Evolutionary conservation across 169 alveolate species (phyloP).

Genomic region (Eimeria necatrix): DNA sequence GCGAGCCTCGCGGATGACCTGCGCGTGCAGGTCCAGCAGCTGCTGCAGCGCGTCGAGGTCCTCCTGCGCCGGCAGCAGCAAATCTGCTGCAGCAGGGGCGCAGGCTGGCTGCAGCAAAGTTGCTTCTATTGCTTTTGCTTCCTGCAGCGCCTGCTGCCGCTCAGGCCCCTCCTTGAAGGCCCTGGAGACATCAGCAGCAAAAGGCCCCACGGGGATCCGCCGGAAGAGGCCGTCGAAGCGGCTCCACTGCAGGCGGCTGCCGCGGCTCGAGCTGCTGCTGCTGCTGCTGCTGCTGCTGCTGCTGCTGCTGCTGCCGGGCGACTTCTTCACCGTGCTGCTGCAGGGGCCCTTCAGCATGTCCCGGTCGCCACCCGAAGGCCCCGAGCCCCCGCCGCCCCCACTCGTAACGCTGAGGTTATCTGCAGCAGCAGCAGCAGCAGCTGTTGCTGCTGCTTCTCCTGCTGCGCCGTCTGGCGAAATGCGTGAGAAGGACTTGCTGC

Average conservation of each 20-base stretch:
- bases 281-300: slow-evolving; percentile 65
- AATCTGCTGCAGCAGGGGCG: slow-evolving; percentile 35
- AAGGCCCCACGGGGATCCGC: slow-evolving; percentile 80
- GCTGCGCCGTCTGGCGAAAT: background rate
- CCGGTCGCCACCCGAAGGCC: background rate
- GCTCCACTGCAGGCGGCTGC: slow-evolving; percentile 80
- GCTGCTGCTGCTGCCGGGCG: slow-evolving; percentile 51
- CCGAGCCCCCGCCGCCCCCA: background rate
- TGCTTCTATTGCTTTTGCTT: slow-evolving; percentile 71
- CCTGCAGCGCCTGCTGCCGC: slow-evolving; percentile 75
- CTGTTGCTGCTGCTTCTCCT: slow-evolving; percentile 8
- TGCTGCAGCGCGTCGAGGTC: slow-evolving; percentile 70
- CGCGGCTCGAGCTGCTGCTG: slow-evolving; percentile 78
- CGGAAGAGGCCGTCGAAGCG: slow-evolving; percentile 71
- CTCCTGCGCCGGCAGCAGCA: slow-evolving; percentile 52
- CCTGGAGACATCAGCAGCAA: slow-evolving; percentile 60
- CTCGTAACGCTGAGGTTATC: background rate
- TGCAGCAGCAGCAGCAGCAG: background rate
- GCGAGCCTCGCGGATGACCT: slow-evolving; percentile 8
- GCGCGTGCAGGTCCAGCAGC: slow-evolving; percentile 69
- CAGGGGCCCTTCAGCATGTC: slow-evolving; percentile 17
- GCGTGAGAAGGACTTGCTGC: slow-evolving; percentile 1
- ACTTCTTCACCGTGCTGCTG: slow-evolving; percentile 7
- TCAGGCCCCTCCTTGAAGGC: slow-evolving; percentile 31
- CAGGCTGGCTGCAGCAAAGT: slow-evolving; percentile 31